These are phyloP conservation scores for Salvia splendens DNA, from an alignment of 257 asterid species.

Conservation along the genomic window DNA sequence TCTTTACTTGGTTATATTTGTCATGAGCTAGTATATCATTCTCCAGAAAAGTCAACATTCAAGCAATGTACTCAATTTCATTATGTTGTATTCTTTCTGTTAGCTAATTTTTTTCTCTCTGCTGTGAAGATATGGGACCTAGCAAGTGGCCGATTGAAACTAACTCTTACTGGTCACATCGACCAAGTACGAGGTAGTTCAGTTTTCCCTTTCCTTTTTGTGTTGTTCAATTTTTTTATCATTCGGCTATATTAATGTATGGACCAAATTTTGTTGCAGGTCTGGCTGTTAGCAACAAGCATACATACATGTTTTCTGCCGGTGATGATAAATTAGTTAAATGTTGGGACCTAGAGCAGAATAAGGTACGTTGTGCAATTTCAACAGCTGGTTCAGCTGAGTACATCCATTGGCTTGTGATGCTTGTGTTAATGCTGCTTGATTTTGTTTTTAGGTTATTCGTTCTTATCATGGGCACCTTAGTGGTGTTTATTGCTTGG, in stretches of 20 bases:
- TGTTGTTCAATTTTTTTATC: conserved; percentile 12
- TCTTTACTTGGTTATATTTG: background rate
- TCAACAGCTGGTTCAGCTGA: conserved; percentile 16
- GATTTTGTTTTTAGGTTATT: conserved; percentile 57
- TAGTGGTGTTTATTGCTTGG: conserved; percentile 95
- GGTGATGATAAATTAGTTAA: conserved; percentile 98
- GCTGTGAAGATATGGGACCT: conserved; percentile 81
- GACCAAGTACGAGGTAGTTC: conserved; percentile 86
- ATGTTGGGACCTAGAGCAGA: conserved; percentile 99
- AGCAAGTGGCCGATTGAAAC: conserved; percentile 78
- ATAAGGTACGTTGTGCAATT: conserved; percentile 60
- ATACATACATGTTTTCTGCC: conserved; percentile 97
- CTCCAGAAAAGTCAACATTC: background rate
- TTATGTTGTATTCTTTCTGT: conserved; percentile 12
- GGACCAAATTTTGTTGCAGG: conserved; percentile 51
- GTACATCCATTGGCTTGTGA: conserved; percentile 9
- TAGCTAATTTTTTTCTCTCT: conserved; percentile 13
- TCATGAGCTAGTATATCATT: conserved; percentile 1
- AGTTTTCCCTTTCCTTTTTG: conserved; percentile 9
- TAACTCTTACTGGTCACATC: conserved; percentile 89
- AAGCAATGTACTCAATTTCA: conserved; percentile 7
- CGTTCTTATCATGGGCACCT: conserved; percentile 99
- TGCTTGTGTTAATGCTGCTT: conserved; percentile 15
- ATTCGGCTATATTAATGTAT: conserved; percentile 12
- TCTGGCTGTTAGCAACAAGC: conserved; percentile 80